Evolutionary conservation across 352 stramenopile genomes (phyloP).

Genomic region (Phytopythium cucurbitacearum): DNA sequence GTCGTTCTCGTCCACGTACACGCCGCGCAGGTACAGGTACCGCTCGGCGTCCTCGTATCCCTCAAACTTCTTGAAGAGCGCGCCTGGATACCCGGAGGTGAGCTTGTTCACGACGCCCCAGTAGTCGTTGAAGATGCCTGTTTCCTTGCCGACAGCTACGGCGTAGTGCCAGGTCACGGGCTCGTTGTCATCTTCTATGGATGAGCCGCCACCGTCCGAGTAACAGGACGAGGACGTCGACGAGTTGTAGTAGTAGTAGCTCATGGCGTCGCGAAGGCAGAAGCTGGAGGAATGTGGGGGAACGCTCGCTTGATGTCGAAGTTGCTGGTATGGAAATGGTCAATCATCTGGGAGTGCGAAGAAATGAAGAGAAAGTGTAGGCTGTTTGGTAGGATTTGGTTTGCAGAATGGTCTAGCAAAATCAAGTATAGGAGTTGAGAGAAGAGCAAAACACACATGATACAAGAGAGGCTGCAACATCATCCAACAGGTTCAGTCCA

Average conservation of each 20-base stretch:
- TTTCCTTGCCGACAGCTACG: background rate
- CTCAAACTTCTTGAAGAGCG: background rate
- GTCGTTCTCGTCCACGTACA: background rate
- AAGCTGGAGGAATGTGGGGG: too few relatives aligned
- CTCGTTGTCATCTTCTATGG: background rate
- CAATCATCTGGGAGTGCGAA: too few relatives aligned
- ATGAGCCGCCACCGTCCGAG: background rate
- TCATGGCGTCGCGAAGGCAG: too few relatives aligned
- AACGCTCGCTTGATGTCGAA: too few relatives aligned
- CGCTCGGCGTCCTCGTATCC: background rate
- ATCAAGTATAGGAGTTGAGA: too few relatives aligned
- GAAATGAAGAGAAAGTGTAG: too few relatives aligned
- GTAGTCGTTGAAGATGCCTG: conserved; percentile 8
- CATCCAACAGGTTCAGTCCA: too few relatives aligned
- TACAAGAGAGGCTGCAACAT: too few relatives aligned
- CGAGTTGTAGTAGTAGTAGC: background rate
- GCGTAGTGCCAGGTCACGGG: background rate
- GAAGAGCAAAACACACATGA: too few relatives aligned
- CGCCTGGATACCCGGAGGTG: conserved; percentile 1
- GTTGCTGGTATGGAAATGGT: too few relatives aligned
- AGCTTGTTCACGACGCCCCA: background rate
- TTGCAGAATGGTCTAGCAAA: too few relatives aligned
- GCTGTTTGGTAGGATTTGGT: too few relatives aligned
- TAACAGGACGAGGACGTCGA: background rate
- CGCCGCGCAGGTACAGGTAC: background rate